These are phyloP conservation scores for Berberis thunbergii DNA, from an alignment of 164 flowering plant species.

Conservation along the genomic window DNA sequence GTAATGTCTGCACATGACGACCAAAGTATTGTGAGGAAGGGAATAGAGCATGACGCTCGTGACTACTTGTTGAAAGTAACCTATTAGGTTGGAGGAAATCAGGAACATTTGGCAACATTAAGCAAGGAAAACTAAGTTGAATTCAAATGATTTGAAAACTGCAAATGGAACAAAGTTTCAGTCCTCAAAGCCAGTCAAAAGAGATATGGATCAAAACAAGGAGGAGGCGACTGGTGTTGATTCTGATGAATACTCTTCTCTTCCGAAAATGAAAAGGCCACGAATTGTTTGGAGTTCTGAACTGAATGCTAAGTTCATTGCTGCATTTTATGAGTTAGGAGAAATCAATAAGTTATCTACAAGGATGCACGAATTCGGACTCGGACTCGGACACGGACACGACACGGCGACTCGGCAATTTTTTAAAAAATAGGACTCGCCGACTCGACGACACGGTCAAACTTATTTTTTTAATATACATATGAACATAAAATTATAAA, in stretches of 20 bases:
- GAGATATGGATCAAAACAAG: conserved; percentile 1
- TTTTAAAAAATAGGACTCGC: too few species aligned
- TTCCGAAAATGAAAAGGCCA: conserved; percentile 15
- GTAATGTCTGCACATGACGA: conserved; percentile 27
- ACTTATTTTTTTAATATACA: too few species aligned
- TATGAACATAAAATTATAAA: too few species aligned
- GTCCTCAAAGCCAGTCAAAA: neutral
- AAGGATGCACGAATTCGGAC: too few species aligned
- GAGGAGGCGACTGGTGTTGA: conserved; percentile 6
- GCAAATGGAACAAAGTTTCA: neutral
- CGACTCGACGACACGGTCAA: too few species aligned
- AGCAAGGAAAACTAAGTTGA: conserved; percentile 16
- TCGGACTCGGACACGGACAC: too few species aligned
- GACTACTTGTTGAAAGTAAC: conserved; percentile 29
- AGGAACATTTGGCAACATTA: conserved; percentile 43
- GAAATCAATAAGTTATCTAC: conserved; percentile 12
- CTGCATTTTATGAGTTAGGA: conserved; percentile 20
- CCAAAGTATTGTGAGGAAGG: conserved; percentile 23
- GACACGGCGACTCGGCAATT: too few species aligned
- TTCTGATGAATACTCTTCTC: conserved; percentile 6
- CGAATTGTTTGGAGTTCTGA: neutral
- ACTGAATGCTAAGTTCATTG: conserved; percentile 23
- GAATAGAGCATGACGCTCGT: conserved; percentile 28
- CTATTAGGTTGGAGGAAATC: conserved; percentile 22
- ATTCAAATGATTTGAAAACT: conserved; percentile 2